Conservation (phyloP, 129 eudicot genomes). For the Glebionis coronaria region DNA sequence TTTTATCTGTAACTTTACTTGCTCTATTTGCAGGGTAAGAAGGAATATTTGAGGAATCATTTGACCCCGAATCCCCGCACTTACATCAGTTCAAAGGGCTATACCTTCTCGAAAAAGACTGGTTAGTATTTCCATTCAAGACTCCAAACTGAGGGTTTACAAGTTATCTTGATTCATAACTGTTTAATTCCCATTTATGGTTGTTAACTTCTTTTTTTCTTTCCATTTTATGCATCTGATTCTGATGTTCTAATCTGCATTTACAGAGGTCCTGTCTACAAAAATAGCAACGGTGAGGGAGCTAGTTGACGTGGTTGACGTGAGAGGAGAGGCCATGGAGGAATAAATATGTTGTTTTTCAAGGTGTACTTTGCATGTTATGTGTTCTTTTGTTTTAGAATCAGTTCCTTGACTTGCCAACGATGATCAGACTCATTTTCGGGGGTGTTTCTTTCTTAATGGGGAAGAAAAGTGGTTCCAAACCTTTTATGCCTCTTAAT, state of each 20-base stretch:
- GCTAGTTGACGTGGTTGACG: conserved; percentile 67
- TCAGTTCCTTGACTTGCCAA: conserved; percentile 23
- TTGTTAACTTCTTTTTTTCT: too few relatives aligned
- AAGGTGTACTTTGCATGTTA: conserved; percentile 19
- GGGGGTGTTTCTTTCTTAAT: too few relatives aligned
- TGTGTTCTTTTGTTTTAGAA: conserved; percentile 14
- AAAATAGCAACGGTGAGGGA: conserved; percentile 66
- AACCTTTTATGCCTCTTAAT: too few relatives aligned
- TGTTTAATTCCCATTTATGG: neutral
- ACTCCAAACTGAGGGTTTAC: conserved; percentile 14
- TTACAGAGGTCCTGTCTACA: conserved; percentile 70
- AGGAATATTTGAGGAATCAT: conserved; percentile 70
- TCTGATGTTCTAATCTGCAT: conserved; percentile 8
- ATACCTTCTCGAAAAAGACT: conserved; percentile 73
- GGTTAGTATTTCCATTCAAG: conserved; percentile 43
- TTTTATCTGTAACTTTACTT: neutral
- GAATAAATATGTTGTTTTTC: conserved; percentile 36
- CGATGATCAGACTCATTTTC: conserved; percentile 7
- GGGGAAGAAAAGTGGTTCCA: too few relatives aligned
- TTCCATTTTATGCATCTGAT: conserved; percentile 1
- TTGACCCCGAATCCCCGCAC: conserved; percentile 78
- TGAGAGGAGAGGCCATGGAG: conserved; percentile 82
- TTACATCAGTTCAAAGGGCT: conserved; percentile 62
- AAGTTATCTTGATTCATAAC: conserved; percentile 4
- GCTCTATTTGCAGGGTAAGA: conserved; percentile 54